Percentiles rank a stretch among this genome's conserved stretches.
Conservation (phyloP, 2,329 filamentous ascomycete genomes). For the Fusarium sp. region DNA sequence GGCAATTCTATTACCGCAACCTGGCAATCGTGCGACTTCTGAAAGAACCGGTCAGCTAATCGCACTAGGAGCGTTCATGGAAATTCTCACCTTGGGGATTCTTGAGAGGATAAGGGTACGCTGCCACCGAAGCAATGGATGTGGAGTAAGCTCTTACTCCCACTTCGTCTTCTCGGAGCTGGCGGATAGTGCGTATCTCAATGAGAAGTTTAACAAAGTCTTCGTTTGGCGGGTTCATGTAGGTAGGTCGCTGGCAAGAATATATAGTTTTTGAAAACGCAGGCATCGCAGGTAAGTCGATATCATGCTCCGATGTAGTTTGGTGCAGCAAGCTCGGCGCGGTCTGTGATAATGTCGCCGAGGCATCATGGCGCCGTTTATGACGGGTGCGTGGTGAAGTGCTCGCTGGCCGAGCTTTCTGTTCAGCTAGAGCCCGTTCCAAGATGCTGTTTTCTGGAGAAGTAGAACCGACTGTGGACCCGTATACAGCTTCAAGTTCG, state of each 20-base stretch:
- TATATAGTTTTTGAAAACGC: conserved; percentile 72
- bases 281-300: conserved; percentile 73
- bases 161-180: conserved; percentile 79
- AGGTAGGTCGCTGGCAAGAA: conserved; percentile 84
- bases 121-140: conserved; percentile 83
- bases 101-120: conserved; percentile 73
- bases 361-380: conserved; percentile 17
- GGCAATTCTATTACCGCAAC: conserved; percentile 84
- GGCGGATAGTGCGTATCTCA: conserved; percentile 77
- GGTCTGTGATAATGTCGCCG: conserved; percentile 15
- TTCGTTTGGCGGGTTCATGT: conserved; percentile 76
- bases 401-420: conserved; percentile 1
- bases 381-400: conserved; percentile 22
- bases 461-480: conserved; percentile 8
- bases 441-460: conserved; percentile 36
- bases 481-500: neutral
- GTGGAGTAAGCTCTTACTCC: conserved; percentile 89
- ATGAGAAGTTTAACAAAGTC: conserved; percentile 79
- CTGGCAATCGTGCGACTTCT: conserved; percentile 73
- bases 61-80: neutral
- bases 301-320: conserved; percentile 84
- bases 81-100: conserved; percentile 55
- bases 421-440: conserved; percentile 38
- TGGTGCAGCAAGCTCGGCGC: conserved; percentile 66
- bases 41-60: neutral